A percentile compares a stretch with the other conserved stretches of the same genome.
These are phyloP conservation scores for Kuraishia hungarica DNA, from an alignment of 805 yeast genomes.

Conservation along the genomic window DNA sequence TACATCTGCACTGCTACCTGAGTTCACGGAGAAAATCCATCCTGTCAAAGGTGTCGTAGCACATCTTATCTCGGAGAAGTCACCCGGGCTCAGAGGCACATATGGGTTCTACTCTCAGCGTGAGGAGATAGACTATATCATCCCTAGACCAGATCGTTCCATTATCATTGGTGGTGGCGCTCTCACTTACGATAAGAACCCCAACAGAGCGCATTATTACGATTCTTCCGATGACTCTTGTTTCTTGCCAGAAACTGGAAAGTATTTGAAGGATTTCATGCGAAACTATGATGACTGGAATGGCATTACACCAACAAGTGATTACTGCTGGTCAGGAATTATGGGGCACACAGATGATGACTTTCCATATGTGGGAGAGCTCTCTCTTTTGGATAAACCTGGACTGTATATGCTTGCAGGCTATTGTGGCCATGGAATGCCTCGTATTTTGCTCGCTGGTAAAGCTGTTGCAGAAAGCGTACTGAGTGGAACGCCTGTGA, in stretches of 20 bases:
- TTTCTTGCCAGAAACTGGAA: constrained; percentile 3
- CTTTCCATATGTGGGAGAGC: constrained; percentile 10
- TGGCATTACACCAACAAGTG: constrained; percentile 3
- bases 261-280: constrained; percentile 6
- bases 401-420: constrained; percentile 9
- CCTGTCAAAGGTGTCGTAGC: constrained; percentile 22
- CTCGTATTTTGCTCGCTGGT: constrained; percentile 9
- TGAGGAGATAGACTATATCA: constrained; percentile 23
- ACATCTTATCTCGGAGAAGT: constrained; percentile 13
- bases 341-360: constrained; percentile 11
- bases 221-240: constrained; percentile 8
- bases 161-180: constrained; percentile 26
- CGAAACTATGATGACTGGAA: constrained; percentile 6
- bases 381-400: constrained; percentile 3
- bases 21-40: constrained; percentile 16
- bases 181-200: constrained; percentile 6
- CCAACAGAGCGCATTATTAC: constrained; percentile 7
- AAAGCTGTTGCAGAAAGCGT: constrained; percentile 8
- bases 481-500: constrained; percentile 4
- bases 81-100: constrained; percentile 27
- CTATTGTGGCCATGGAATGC: constrained; percentile 12
- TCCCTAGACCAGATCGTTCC: constrained; percentile 29
- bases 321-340: constrained; percentile 10
- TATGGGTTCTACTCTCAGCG: constrained; percentile 19
- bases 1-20: constrained; percentile 12